Percentiles rank a stretch among this genome's conserved stretches.
These are phyloP conservation scores for Fusarium longipes DNA, from an alignment of 2,329 filamentous ascomycete genomes.

Conservation along the genomic window DNA sequence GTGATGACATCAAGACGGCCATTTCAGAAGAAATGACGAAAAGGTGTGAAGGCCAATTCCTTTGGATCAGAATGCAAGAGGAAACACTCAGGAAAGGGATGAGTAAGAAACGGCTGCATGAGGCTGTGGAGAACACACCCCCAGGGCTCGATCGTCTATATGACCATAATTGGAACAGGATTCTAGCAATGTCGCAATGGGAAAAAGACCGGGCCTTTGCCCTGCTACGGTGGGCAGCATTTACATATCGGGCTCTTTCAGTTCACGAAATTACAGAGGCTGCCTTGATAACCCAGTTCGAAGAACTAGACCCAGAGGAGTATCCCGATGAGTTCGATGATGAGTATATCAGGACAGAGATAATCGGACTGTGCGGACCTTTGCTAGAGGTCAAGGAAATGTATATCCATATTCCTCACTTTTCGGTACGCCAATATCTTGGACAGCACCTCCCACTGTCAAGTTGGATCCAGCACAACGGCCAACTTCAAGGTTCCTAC, in stretches of 20 bases:
- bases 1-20: slow-evolving; percentile 3
- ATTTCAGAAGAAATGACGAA: slow-evolving; percentile 45
- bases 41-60: slow-evolving; percentile 50
- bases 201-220: slow-evolving; percentile 42
- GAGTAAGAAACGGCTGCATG: slow-evolving; percentile 46
- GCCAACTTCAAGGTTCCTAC: fast-evolving
- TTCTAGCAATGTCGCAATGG: slow-evolving; percentile 10
- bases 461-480: neutral
- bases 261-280: slow-evolving; percentile 45
- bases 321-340: slow-evolving; percentile 45
- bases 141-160: slow-evolving; percentile 47
- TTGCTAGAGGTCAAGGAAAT: slow-evolving; percentile 45
- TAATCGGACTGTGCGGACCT: slow-evolving; percentile 46
- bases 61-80: slow-evolving; percentile 50
- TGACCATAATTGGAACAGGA: slow-evolving; percentile 47
- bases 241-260: slow-evolving; percentile 36
- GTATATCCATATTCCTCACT: slow-evolving; percentile 36
- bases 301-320: slow-evolving; percentile 39
- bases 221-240: slow-evolving; percentile 49
- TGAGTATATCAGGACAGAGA: slow-evolving; percentile 46
- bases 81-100: slow-evolving; percentile 40
- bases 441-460: fast-evolving
- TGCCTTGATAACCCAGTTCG: slow-evolving; percentile 23
- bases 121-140: slow-evolving; percentile 44
- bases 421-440: slow-evolving; percentile 38